Conservation (phyloP, 768 basidiomycete species). For the Termitomyces sp. region DNA sequence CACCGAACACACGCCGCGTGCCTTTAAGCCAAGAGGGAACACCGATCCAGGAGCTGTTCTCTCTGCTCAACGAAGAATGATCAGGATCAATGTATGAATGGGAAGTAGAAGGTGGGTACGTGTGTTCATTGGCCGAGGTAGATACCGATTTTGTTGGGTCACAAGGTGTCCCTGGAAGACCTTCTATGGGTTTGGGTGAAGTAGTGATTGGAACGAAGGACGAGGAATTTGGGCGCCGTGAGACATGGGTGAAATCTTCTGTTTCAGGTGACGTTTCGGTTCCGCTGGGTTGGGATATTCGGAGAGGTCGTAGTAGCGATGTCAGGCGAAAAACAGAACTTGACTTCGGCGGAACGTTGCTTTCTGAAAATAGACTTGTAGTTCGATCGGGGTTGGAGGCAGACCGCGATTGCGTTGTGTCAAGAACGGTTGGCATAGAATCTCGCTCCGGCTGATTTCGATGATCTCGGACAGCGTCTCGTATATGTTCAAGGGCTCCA, state of each 20-base stretch:
- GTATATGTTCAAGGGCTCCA: slow-evolving; percentile 76
- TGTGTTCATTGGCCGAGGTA: slow-evolving; percentile 46
- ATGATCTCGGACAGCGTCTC: slow-evolving; percentile 64
- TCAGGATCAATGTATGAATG: slow-evolving; percentile 45
- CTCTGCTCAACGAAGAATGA: slow-evolving; percentile 45
- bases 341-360: slow-evolving; percentile 25
- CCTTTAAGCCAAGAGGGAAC: slow-evolving; percentile 72
- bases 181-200: slow-evolving; percentile 28
- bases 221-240: slow-evolving; percentile 47
- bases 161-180: slow-evolving; percentile 7
- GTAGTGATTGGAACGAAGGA: slow-evolving; percentile 62
- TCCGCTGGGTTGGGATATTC: slow-evolving; percentile 22
- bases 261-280: slow-evolving; percentile 31
- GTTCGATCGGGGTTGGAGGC: slow-evolving; percentile 34
- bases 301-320: slow-evolving; percentile 65
- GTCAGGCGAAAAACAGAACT: slow-evolving; percentile 59
- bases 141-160: slow-evolving; percentile 17
- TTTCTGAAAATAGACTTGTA: slow-evolving; percentile 32
- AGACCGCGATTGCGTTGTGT: slow-evolving; percentile 54
- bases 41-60: slow-evolving; percentile 56
- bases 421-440: slow-evolving; percentile 43
- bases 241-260: slow-evolving; percentile 75
- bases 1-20: slow-evolving; percentile 38
- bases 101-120: slow-evolving; percentile 75
- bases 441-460: slow-evolving; percentile 33